Conservation (phyloP, 2,329 filamentous ascomycete species). For the Pseudohalonectria lignicola region DNA sequence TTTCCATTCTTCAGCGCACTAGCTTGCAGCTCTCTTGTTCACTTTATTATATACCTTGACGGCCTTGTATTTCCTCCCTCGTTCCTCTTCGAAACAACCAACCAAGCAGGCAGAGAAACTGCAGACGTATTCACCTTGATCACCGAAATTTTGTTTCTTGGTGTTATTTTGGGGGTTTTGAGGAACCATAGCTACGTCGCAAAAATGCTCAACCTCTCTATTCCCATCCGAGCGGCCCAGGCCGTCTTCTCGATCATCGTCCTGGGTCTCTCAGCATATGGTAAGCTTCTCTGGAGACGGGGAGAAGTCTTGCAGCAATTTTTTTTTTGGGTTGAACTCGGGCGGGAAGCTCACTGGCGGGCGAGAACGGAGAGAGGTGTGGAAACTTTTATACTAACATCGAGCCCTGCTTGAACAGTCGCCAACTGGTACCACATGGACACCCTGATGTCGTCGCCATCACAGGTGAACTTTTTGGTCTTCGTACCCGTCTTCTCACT, state of each 20-base stretch:
- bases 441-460: slow-evolving; percentile 42
- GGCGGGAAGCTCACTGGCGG: too few species aligned
- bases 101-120: too few species aligned
- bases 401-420: slow-evolving; percentile 32
- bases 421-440: slow-evolving; percentile 48
- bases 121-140: too few species aligned
- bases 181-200: too few species aligned
- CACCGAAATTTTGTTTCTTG: too few species aligned
- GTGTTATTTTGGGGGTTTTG: too few species aligned
- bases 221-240: slow-evolving; percentile 3
- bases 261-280: slow-evolving; percentile 36
- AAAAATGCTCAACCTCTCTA: slow-evolving; percentile 1
- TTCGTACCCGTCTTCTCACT: slow-evolving; percentile 43
- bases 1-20: slow-evolving; percentile 16
- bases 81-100: too few species aligned
- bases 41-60: neutral
- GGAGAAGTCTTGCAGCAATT: too few species aligned
- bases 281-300: too few species aligned
- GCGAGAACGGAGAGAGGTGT: too few species aligned
- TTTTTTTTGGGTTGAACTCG: too few species aligned
- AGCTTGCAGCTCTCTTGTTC: slow-evolving; percentile 11
- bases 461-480: slow-evolving; percentile 46
- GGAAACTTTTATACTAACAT: slow-evolving; percentile 10
- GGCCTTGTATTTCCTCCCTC: too few species aligned
- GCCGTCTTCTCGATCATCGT: slow-evolving; percentile 29